Conservation (phyloP, 1,284 basidiomycete species). For the Stereum hirsutum region DNA sequence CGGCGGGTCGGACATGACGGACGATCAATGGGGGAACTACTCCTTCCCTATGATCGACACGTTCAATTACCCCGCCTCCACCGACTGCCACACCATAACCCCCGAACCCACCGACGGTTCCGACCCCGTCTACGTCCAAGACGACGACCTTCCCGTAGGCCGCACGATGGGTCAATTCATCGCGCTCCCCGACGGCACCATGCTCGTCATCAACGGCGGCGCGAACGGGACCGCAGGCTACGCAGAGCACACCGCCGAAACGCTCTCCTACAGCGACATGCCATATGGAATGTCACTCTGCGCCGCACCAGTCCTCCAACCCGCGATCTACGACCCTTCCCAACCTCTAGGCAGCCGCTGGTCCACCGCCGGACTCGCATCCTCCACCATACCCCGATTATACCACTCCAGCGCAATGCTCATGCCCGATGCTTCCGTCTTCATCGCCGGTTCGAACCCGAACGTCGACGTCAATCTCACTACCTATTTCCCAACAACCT, state of each 20-base stretch:
- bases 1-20: conserved; percentile 74
- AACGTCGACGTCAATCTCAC: conserved; percentile 75
- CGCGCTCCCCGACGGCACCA: conserved; percentile 65
- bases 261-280: conserved; percentile 36
- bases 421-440: conserved; percentile 79
- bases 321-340: conserved; percentile 71
- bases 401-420: conserved; percentile 87
- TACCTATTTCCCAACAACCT: conserved; percentile 76
- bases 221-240: conserved; percentile 72
- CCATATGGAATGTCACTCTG: conserved; percentile 58
- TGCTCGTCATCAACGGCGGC: conserved; percentile 75
- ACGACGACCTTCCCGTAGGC: conserved; percentile 69
- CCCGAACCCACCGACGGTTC: conserved; percentile 69
- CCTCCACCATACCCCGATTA: conserved; percentile 63
- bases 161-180: conserved; percentile 88
- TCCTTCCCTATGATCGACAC: conserved; percentile 60
- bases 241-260: conserved; percentile 39
- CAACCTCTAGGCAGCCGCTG: conserved; percentile 59
- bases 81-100: conserved; percentile 65
- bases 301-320: conserved; percentile 59
- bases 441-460: conserved; percentile 90
- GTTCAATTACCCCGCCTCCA: conserved; percentile 53
- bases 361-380: conserved; percentile 54
- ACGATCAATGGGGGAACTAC: conserved; percentile 65
- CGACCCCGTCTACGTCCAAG: conserved; percentile 43